These are phyloP conservation scores for Globisporangium canariense DNA, from an alignment of 352 stramenopile genomes.

Conservation along the genomic window DNA sequence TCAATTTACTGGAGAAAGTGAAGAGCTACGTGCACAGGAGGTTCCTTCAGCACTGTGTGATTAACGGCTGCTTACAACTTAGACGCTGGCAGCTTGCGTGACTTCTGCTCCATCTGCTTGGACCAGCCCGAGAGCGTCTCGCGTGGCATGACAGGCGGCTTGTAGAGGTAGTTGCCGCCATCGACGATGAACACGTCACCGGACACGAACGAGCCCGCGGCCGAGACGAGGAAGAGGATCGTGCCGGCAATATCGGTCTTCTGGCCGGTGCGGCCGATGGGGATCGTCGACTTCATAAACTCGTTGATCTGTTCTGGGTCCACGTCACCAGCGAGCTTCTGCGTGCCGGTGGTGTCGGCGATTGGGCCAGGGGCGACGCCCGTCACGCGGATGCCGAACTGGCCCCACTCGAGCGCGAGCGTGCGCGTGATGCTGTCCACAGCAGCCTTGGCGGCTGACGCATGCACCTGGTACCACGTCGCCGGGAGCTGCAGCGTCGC, in stretches of 20 bases:
- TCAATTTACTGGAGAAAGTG: not conserved
- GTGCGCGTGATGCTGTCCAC: slow-evolving; percentile 94
- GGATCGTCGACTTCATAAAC: slow-evolving; percentile 45
- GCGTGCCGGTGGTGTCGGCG: slow-evolving; percentile 91
- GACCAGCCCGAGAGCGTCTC: slow-evolving; percentile 75
- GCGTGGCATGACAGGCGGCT: slow-evolving; percentile 62
- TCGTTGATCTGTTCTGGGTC: slow-evolving; percentile 37
- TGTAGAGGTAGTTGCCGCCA: slow-evolving; percentile 79
- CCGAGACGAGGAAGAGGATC: slow-evolving; percentile 82
- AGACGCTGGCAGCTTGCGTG: slow-evolving; percentile 31
- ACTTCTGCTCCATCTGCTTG: slow-evolving; percentile 76
- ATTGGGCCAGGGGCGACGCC: slow-evolving; percentile 95
- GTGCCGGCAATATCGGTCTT: slow-evolving; percentile 83
- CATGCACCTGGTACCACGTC: slow-evolving; percentile 95
- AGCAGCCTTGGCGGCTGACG: slow-evolving; percentile 92
- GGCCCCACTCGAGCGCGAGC: slow-evolving; percentile 95
- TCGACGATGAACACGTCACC: slow-evolving; percentile 85
- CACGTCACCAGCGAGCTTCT: slow-evolving; percentile 86
- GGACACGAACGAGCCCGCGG: slow-evolving; percentile 74
- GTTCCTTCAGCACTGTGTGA: not conserved
- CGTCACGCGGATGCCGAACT: slow-evolving; percentile 92
- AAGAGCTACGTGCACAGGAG: not conserved
- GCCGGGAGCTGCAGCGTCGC: slow-evolving; percentile 90
- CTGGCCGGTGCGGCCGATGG: slow-evolving; percentile 70
- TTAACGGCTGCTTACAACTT: slow-evolving; percentile 10